phyloP scores from a whole-genome alignment of 2,329 filamentous ascomycete genomes.

The Elsinoe batatas region DNA sequence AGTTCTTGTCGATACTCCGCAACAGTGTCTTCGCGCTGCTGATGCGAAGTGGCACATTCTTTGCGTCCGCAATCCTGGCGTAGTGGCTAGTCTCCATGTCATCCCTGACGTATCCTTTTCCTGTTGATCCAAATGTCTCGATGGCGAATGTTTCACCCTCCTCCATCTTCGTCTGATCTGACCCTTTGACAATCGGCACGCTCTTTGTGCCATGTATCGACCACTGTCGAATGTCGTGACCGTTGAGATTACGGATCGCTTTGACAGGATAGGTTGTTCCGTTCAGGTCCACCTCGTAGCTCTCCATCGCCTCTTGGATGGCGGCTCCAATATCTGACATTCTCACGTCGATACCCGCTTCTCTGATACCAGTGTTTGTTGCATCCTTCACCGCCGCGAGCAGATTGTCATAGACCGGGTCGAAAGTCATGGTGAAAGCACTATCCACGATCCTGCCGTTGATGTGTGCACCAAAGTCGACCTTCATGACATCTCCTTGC shows the following conservation, averaged over 20 bases:
- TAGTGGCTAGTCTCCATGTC: constrained; percentile 35
- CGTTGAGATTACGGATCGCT: constrained; percentile 44
- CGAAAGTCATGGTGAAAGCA: constrained; percentile 69
- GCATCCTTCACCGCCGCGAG: constrained; percentile 64
- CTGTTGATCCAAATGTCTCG: constrained; percentile 49
- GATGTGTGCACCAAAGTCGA: constrained; percentile 74
- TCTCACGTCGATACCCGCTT: constrained; percentile 46
- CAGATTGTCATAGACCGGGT: constrained; percentile 64
- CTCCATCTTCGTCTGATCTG: constrained; percentile 45
- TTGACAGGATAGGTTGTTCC: constrained; percentile 46
- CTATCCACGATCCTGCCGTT: constrained; percentile 73
- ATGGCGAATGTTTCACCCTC: constrained; percentile 50
- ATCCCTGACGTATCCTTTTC: constrained; percentile 39
- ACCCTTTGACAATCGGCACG: constrained; percentile 46
- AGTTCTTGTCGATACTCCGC: constrained; percentile 52
- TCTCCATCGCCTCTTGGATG: constrained; percentile 54
- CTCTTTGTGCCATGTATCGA: constrained; percentile 48
- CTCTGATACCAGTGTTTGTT: constrained; percentile 51
- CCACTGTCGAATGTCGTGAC: constrained; percentile 46
- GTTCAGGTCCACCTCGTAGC: constrained; percentile 48
- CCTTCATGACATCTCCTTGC: constrained; percentile 69
- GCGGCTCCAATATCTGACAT: constrained; percentile 47
- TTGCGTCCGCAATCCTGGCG: constrained; percentile 27
- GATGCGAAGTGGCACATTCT: constrained; percentile 33
- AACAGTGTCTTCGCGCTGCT: constrained; percentile 47